Base-by-base conservation (phyloP, 2,329 filamentous ascomycete species). In the Dothistroma septosporum region DNA sequence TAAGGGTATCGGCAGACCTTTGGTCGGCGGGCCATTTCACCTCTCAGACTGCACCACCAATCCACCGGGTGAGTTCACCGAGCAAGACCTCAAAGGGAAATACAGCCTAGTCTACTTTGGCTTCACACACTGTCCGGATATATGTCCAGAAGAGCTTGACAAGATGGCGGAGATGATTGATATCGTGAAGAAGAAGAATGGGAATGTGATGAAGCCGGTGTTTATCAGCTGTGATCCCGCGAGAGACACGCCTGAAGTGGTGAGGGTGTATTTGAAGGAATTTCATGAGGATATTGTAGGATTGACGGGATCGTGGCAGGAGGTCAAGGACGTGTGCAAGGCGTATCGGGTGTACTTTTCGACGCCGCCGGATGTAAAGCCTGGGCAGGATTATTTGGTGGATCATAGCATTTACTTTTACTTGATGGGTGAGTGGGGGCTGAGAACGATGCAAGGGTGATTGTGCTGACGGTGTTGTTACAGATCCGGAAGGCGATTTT, bases 341-440 rank as follows among this genome's bases (percentile, higher is more conserved):
- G 88, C 88, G 67, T 99, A 97, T 76, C 84, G 94, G 21, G 94
- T 99, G 58, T 99, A 99, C 79, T 99, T 99, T 72, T 94, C 90
- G 73, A 99, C 94, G 53, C 94, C 94, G 35, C 82, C 85, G 69
- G 84, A 92, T 65, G 90, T 97, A 59, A 89, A 92, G 81, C 89
- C 92, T 0, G 94, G 93, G 1, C 90, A 97, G 80, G 94, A 99
- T 76, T 99, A 99, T 75, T 77, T 99, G 69, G 94, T 99, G 12
- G 94, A 99, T 76, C 94, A 99, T 79, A 97, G 92, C 76, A 99
- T 99, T 69, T 99, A 99, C 82, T 99, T 99, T 72, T 99, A 99
- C 76, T 79, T 99, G 68, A 99, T 99, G 94, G 85, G 84, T 87
- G 74, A 76, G 83, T 78, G 10, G 41, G 28, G 24, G 6, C n/a